Evolutionary conservation across 768 basidiomycete species (phyloP), one percentile per base, ranked within the genome.

Genomic region (Lentinula detonsa): DNA sequence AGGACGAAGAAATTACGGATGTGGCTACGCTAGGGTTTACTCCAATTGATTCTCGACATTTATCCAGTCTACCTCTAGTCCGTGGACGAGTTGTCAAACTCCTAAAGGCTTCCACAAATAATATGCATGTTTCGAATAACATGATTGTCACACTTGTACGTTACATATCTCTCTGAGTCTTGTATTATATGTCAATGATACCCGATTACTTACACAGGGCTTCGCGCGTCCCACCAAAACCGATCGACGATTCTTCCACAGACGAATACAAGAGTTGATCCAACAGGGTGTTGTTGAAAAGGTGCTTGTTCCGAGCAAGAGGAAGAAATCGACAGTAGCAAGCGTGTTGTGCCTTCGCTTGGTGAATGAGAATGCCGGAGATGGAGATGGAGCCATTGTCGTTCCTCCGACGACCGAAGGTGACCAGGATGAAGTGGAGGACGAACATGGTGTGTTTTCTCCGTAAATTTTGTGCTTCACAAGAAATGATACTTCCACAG

Each of bases 231-330:
- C 90, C 35, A 85, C 82, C 4, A 90, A 86, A 71, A 83, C 84
- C 4, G 87, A 93, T 65, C 82, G 92, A n/a, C 83, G 92, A 13
- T 91, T 93, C 67, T 92, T 95, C 70, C 85, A 86, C 67, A 83
- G 81, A 39, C 80, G 91, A 48, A 75, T 94, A 43, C 82, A 85
- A 2, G 90, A 89, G 65, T 76, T 95, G 66, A 81, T 90, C 18
- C 81, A 85, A 57, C 83, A 88, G 67, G 85, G 90, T 6, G 67
- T 90, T 42, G 81, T 95, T 39, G 92, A 94, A 69, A 86, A 84
- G 62, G 83, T 94, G 33, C 72, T 83, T 46, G 85, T 93, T 8
- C 87, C 88, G 4, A 85, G 75, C 65, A 78, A 80, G 67, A 75
- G 72, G 59, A 77, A 78, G 60, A 76, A 78, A 18, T 68, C 72